A percentile compares a stretch with the other conserved stretches of the same genome.
Conservation (phyloP, 1,284 basidiomycete species). For the Apiotrichum gamsii region DNA sequence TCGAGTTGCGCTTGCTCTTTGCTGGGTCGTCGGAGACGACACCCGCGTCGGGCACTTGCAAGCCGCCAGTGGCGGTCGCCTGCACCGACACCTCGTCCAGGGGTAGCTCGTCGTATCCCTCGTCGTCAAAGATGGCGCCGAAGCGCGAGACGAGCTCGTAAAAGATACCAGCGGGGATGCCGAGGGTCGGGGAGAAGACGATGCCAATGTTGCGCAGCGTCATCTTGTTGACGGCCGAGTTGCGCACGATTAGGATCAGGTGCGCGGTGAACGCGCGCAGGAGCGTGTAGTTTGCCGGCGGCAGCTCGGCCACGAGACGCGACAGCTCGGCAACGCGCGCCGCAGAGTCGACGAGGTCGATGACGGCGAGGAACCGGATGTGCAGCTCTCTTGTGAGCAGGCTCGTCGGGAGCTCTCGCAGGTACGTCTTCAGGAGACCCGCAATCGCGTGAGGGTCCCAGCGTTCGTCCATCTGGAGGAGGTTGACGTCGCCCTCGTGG, state of each 20-base stretch:
- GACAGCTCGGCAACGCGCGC: conserved; percentile 84
- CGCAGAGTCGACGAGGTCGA: conserved; percentile 80
- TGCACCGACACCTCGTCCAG: conserved; percentile 5
- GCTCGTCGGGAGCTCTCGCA: conserved; percentile 83
- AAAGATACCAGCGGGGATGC: conserved; percentile 90
- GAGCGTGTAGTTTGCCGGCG: conserved; percentile 86
- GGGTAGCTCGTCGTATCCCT: conserved; percentile 35
- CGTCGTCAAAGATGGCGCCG: conserved; percentile 73
- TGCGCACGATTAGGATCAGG: conserved; percentile 88
- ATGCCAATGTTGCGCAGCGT: conserved; percentile 97
- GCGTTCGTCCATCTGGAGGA: conserved; percentile 75
- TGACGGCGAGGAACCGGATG: conserved; percentile 77
- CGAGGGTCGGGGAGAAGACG: conserved; percentile 90
- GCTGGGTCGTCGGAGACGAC: not conserved
- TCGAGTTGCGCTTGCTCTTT: conserved; percentile 38
- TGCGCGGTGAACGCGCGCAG: conserved; percentile 91
- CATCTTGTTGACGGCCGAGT: conserved; percentile 92
- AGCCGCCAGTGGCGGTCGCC: conserved; percentile 25
- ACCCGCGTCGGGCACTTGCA: conserved; percentile 7
- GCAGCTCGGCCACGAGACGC: conserved; percentile 75
- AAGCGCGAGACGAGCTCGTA: conserved; percentile 87
- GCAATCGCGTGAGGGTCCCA: conserved; percentile 95
- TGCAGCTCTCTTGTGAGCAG: conserved; percentile 88
- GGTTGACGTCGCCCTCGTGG: conserved; percentile 84
- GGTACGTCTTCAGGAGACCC: conserved; percentile 80